Conservation (phyloP, 257 asterid genomes). For the Ilex aquifolium region DNA sequence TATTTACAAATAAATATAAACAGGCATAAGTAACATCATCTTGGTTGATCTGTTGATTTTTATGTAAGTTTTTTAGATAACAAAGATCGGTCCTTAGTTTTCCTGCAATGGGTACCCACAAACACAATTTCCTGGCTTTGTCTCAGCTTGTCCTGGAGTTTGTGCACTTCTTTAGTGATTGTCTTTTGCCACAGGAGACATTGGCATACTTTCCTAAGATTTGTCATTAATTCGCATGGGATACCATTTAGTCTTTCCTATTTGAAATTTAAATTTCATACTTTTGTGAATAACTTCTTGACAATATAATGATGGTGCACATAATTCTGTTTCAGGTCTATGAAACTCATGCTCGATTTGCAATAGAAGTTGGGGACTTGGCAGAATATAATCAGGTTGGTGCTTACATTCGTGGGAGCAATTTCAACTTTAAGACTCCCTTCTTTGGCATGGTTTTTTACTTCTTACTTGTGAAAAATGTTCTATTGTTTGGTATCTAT, state of each 20-base stretch:
- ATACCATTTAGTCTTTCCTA: slow-evolving; percentile 6
- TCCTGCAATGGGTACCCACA: too few species aligned
- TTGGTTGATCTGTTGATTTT: too few species aligned
- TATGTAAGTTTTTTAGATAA: too few species aligned
- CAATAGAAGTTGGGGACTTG: slow-evolving; percentile 91
- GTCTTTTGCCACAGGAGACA: too few species aligned
- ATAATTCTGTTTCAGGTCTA: slow-evolving; percentile 58
- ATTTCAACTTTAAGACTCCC: slow-evolving; percentile 12
- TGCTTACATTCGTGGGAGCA: not conserved
- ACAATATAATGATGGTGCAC: not conserved
- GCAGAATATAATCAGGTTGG: slow-evolving; percentile 92
- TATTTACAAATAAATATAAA: too few species aligned
- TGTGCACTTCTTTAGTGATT: too few species aligned
- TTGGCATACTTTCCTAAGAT: too few species aligned
- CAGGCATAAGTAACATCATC: too few species aligned
- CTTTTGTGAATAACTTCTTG: not conserved
- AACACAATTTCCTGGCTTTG: too few species aligned
- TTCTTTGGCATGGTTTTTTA: slow-evolving; percentile 8
- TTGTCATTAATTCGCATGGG: too few species aligned
- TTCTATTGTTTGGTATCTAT: not conserved
- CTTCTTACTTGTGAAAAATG: not conserved
- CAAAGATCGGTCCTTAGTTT: too few species aligned
- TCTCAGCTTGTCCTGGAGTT: too few species aligned
- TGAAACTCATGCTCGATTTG: slow-evolving; percentile 96
- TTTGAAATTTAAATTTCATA: slow-evolving; percentile 4